Evolutionary conservation across 1,284 basidiomycete genomes (phyloP).

Genomic region (Thelephora terrestris): DNA sequence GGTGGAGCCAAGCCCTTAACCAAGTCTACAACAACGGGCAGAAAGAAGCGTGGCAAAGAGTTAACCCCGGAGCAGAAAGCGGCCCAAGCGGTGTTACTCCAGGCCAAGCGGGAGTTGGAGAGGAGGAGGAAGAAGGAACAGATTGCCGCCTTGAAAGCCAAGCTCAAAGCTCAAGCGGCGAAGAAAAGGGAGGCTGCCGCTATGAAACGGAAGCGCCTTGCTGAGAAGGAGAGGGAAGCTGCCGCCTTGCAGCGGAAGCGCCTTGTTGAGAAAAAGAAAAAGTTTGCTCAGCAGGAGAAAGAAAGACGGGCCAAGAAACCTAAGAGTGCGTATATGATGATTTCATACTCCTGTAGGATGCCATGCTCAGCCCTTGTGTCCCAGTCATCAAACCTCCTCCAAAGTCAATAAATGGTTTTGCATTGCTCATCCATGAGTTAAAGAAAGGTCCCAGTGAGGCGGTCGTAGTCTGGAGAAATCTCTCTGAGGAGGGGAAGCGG

Average conservation of each 20-base stretch:
- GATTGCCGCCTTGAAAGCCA: constrained; percentile 2
- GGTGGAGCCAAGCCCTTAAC: constrained; percentile 3
- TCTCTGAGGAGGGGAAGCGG: constrained; percentile 16
- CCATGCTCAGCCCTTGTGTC: background rate
- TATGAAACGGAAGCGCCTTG: background rate
- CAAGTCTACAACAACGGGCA: background rate
- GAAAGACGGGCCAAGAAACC: background rate
- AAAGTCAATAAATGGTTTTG: background rate
- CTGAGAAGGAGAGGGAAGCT: background rate
- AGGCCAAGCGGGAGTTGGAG: constrained; percentile 1
- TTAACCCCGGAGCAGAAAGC: background rate
- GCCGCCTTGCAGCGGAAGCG: constrained; percentile 2
- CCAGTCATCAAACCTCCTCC: background rate
- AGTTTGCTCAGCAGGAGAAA: constrained; percentile 3
- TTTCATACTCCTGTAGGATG: constrained; percentile 3
- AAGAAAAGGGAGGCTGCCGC: constrained; percentile 5
- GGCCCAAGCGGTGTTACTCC: background rate
- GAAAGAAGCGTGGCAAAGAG: constrained; percentile 7
- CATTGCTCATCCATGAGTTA: background rate
- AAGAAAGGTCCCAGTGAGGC: background rate
- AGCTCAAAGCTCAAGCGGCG: constrained; percentile 2
- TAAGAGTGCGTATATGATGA: constrained; percentile 2
- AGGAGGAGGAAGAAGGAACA: background rate
- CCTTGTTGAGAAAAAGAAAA: background rate
- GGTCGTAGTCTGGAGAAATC: constrained; percentile 6